Conservation (phyloP, 768 basidiomycete species). For the Leucocoprinus leucothites region DNA sequence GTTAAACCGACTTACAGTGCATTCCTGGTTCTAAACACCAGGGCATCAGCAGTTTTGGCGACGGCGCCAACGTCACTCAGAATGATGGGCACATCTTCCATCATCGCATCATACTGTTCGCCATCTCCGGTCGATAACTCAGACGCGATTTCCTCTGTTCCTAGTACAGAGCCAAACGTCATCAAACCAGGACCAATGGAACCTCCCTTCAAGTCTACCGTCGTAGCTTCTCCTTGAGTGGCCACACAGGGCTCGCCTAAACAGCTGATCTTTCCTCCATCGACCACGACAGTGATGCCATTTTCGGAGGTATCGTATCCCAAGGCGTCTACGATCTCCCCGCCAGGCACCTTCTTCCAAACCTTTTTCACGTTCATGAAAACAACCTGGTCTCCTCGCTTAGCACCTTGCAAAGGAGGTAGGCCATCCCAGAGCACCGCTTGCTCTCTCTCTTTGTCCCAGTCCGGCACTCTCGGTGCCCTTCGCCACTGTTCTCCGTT, state of each 20-base stretch:
- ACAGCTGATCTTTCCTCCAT: slow-evolving; percentile 53
- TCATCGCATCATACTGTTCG: slow-evolving; percentile 54
- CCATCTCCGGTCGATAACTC: slow-evolving; percentile 72
- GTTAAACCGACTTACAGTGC: slow-evolving; percentile 52
- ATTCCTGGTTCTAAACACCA: slow-evolving; percentile 70
- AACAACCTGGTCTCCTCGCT: slow-evolving; percentile 34
- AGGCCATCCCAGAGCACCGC: slow-evolving; percentile 66
- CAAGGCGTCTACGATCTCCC: slow-evolving; percentile 26
- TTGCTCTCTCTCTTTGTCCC: slow-evolving; percentile 57
- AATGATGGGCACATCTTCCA: slow-evolving; percentile 34
- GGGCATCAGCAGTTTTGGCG: slow-evolving; percentile 64
- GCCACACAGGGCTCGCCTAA: slow-evolving; percentile 33
- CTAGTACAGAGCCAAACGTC: slow-evolving; percentile 66
- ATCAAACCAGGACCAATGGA: slow-evolving; percentile 63
- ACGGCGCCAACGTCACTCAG: slow-evolving; percentile 52
- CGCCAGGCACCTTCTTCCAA: slow-evolving; percentile 31
- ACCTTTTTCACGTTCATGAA: slow-evolving; percentile 69
- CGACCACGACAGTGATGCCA: slow-evolving; percentile 36
- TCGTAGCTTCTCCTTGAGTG: slow-evolving; percentile 18
- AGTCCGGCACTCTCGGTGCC: slow-evolving; percentile 55
- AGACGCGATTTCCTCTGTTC: slow-evolving; percentile 68
- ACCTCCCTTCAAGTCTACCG: slow-evolving; percentile 69
- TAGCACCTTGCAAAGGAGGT: slow-evolving; percentile 52
- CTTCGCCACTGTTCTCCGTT: slow-evolving; percentile 41
- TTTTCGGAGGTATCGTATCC: slow-evolving; percentile 18